A percentile compares a stretch with the other conserved stretches of the same genome.
Evolutionary conservation across 1,284 basidiomycete genomes (phyloP).

Genomic region (Cryptococcus sp.): DNA sequence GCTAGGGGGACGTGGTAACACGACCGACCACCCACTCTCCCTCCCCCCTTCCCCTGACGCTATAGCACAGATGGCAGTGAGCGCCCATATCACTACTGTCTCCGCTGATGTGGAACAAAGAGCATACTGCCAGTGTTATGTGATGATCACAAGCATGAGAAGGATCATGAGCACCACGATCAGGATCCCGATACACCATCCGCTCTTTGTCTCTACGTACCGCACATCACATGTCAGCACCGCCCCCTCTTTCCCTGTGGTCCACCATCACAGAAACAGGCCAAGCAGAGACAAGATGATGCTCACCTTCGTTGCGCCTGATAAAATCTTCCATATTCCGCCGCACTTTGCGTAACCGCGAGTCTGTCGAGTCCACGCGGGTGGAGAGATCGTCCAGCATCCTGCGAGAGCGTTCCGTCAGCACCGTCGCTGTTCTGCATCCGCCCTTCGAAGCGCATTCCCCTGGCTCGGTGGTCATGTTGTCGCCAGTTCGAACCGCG

Average conservation of each 20-base stretch:
- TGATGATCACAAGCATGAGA: slow-evolving; percentile 56
- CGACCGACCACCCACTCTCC: too few species aligned
- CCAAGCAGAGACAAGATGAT: not conserved
- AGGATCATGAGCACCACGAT: slow-evolving; percentile 56
- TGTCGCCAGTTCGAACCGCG: not conserved
- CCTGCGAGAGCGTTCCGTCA: slow-evolving; percentile 50
- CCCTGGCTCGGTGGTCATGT: too few species aligned
- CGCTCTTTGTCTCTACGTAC: slow-evolving; percentile 67
- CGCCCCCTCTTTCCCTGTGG: not conserved
- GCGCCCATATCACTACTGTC: too few species aligned
- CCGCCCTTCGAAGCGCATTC: too few species aligned
- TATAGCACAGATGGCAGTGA: too few species aligned
- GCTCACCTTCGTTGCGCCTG: slow-evolving; percentile 71
- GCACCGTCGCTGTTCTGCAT: too few species aligned
- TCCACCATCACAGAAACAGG: not conserved
- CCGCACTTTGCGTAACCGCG: slow-evolving; percentile 67
- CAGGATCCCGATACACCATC: slow-evolving; percentile 63
- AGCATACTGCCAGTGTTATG: slow-evolving; percentile 39
- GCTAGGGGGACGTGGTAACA: too few species aligned
- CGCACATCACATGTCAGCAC: not conserved
- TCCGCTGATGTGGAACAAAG: too few species aligned
- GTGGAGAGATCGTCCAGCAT: slow-evolving; percentile 77
- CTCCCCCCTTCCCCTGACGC: too few species aligned
- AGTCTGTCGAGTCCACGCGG: slow-evolving; percentile 69
- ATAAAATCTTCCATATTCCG: slow-evolving; percentile 72